Percentiles rank a stretch among this genome's conserved stretches.
Conservation (phyloP, 129 eudicot species). For the Rutidosis leptorrhynchoides region DNA sequence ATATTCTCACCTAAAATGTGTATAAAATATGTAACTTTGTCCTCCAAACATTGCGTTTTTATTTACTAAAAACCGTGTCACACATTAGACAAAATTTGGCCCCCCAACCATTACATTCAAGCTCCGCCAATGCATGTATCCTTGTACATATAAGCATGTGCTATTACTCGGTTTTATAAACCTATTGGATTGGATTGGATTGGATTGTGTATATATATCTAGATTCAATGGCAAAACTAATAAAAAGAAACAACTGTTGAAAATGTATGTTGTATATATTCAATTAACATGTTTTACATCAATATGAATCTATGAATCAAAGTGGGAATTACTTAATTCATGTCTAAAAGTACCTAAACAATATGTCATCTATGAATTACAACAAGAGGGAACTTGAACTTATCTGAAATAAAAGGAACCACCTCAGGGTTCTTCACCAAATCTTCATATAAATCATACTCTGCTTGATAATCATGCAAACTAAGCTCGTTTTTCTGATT, state of each 20-base stretch:
- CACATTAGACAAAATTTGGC: too few species aligned
- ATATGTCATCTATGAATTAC: conserved; percentile 54
- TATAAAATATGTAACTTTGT: too few species aligned
- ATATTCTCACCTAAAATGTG: too few species aligned
- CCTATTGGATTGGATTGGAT: background rate
- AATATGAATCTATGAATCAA: background rate
- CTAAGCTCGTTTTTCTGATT: conserved; percentile 76
- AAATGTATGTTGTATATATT: background rate
- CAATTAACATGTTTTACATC: background rate
- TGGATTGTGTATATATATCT: conserved; percentile 9
- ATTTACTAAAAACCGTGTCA: too few species aligned
- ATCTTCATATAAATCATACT: conserved; percentile 77
- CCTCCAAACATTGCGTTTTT: too few species aligned
- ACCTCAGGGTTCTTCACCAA: conserved; percentile 49
- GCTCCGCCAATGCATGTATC: too few species aligned
- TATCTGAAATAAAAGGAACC: conserved; percentile 72
- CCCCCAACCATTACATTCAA: too few species aligned
- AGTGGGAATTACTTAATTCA: conserved; percentile 7
- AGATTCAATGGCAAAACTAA: background rate
- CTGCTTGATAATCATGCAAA: conserved; percentile 84
- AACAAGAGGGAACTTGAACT: conserved; percentile 72
- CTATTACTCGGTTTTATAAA: background rate
- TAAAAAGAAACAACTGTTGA: background rate
- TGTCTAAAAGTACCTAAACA: background rate
- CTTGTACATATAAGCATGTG: conserved; percentile 18